Percentiles rank a stretch among this genome's conserved stretches.
Conservation (phyloP, 2,329 filamentous ascomycete species). For the Rutstroemia sp. region DNA sequence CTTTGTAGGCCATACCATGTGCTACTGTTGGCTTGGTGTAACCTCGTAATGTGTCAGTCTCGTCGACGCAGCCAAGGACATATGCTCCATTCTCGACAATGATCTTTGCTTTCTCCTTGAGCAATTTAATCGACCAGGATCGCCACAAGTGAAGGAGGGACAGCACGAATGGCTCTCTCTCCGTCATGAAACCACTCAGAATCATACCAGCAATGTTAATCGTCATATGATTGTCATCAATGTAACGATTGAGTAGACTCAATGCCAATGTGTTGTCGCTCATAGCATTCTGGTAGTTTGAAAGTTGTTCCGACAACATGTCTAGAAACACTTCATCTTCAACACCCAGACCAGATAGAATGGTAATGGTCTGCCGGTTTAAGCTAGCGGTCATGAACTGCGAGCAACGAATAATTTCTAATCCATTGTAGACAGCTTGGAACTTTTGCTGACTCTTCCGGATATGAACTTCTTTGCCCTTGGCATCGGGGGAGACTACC, state of each 20-base stretch:
- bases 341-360: conserved; percentile 75
- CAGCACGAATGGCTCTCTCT: conserved; percentile 70
- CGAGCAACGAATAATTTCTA: conserved; percentile 83
- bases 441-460: conserved; percentile 89
- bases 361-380: conserved; percentile 82
- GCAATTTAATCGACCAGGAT: conserved; percentile 77
- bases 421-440: conserved; percentile 54
- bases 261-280: conserved; percentile 55
- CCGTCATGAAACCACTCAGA: conserved; percentile 67
- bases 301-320: conserved; percentile 62
- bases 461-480: conserved; percentile 64
- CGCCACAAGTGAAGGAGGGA: conserved; percentile 79
- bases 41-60: conserved; percentile 68
- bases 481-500: conserved; percentile 62
- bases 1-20: conserved; percentile 30
- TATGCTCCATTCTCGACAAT: conserved; percentile 77
- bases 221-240: conserved; percentile 81
- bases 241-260: conserved; percentile 60
- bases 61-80: conserved; percentile 81
- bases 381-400: conserved; percentile 69
- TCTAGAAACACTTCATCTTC: conserved; percentile 55
- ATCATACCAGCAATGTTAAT: conserved; percentile 70
- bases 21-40: conserved; percentile 45
- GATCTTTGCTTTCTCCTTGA: conserved; percentile 90
- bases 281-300: conserved; percentile 64